Evolutionary conservation across 2,329 filamentous ascomycete genomes (phyloP), one percentile per base, ranked within the genome.

Genomic region (Cladophialophora immunda): DNA sequence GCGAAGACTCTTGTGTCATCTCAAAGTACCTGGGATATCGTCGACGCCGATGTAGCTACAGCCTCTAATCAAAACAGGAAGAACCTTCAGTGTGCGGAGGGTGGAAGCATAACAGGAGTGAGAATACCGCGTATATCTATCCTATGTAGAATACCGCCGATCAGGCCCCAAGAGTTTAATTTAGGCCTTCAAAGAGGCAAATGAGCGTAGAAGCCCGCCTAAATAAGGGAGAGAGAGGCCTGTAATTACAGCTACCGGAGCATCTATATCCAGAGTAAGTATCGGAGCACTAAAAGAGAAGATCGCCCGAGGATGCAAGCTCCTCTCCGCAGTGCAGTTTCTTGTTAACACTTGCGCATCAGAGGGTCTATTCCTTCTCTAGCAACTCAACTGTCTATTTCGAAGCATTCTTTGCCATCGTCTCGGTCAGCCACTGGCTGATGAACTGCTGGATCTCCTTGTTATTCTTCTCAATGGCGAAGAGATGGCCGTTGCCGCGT

Each of bases 401-500:
- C 30, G 30, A 6, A 13, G 47, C 30, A 36, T 29, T 36, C 47
- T 61, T 60, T 25, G 22, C 56, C 41, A 47, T n/a, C 13, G 30
- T 45, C 17, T 62, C 41, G 25, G 32, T 41, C 13, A 66, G 30
- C 64, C 64, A 66, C 27, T 53, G 25, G 11, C 34, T 25, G 45
- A 66, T 59, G 8, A 66, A 34, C 41, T 27, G 25, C 34, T 57
- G 53, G 4, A 70, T 58, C 29, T 70, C 65, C 13, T 53, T n/a
- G 41, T 62, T 70, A 55, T 70, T 70, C 55, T 65, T 68, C 65
- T 70, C 68, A 22, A 68, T 55, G 22, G 63, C 63, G 45, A 70
- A 55, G 29, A 70, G 55, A 66, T 87, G 86, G 0, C 84, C 85
- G 66, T 89, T 88, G 0, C 86, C 86, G 29, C 76, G 73, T 1